phyloP scores from a whole-genome alignment of 345 rosid species.

The Euphorbia lathyris region DNA sequence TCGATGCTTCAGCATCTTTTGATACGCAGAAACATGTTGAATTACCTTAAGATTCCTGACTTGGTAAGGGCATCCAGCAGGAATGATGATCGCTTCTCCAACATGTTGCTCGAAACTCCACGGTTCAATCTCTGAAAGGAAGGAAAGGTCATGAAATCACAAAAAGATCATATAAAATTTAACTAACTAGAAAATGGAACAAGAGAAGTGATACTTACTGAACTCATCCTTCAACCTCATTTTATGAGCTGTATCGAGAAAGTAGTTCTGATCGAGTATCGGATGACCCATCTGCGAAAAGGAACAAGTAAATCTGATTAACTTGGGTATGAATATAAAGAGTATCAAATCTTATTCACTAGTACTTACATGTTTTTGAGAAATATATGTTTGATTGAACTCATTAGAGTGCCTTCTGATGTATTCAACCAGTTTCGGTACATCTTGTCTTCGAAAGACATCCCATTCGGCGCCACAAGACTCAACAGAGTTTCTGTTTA shows the following conservation, averaged over 20 bases:
- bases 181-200: not conserved
- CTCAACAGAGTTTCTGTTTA: constrained; percentile 31
- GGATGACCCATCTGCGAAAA: constrained; percentile 70
- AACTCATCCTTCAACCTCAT: constrained; percentile 82
- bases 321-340: constrained; percentile 6
- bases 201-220: constrained; percentile 41
- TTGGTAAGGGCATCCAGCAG: constrained; percentile 96
- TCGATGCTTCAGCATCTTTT: not conserved
- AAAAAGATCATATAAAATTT: not conserved
- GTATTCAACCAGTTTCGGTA: constrained; percentile 73
- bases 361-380: constrained; percentile 51
- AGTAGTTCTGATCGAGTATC: constrained; percentile 76
- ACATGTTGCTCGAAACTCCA: constrained; percentile 92
- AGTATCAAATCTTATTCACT: not conserved
- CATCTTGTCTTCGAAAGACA: constrained; percentile 86
- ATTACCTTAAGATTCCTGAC: constrained; percentile 73
- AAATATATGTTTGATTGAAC: constrained; percentile 37
- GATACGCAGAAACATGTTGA: not conserved
- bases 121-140: constrained; percentile 72
- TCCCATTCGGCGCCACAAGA: constrained; percentile 90
- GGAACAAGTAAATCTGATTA: constrained; percentile 12
- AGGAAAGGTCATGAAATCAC: constrained; percentile 6
- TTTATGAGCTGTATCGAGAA: constrained; percentile 70
- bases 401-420: constrained; percentile 61
- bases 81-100: constrained; percentile 91